Base-by-base conservation (phyloP, 108 stramenopile species). In the Thalassiosira profunda region DNA sequence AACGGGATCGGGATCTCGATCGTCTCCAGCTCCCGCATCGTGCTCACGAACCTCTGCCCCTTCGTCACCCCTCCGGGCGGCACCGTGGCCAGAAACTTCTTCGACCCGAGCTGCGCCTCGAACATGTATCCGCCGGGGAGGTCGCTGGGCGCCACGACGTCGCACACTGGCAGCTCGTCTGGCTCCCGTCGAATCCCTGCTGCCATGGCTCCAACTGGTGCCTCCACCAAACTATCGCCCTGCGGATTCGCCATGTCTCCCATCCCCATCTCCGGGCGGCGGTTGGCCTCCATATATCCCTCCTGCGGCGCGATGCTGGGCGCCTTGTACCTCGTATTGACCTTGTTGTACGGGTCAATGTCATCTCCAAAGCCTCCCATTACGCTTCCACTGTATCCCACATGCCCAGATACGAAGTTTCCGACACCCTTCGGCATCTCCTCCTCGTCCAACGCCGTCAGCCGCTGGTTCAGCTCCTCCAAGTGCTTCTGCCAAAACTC, bases 401-500 rank as follows among this genome's bases (percentile, higher is more conserved):
- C 38, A 14, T 11, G 38, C 10, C 21, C 21, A n/a, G n/a, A n/a
- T n/a, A n/a, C n/a, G n/a, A n/a, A n/a, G n/a, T n/a, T n/a, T 28
- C 49, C 23, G 28, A 1, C 34, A 42, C 43, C 12, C 15, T 52
- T 53, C 15, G 33, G 37, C 54, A 68, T 66, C 8, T 76, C 75
- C 28, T 48, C 46, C 60, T 40, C 38, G 29, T 49, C 69, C 17
- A 76, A 61, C 4, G 74, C 71, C 4, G 81, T 80, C 44, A 90
- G 58, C 29, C 78, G 36, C 21, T 65, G 72, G 72, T 86, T 82
- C 30, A 93, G 70, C 30, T 90, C 84, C 6, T 84, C 71, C 21
- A 90, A 82, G 58, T 93, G 92, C n/a, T 79, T 74, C 58, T 67
- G 68, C 92, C 92, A 93, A 57, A 93, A 93, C 21, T 56, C 38